Evolutionary conservation across 2,329 filamentous ascomycete genomes (phyloP).

Genomic region (Sporothrix mexicana): DNA sequence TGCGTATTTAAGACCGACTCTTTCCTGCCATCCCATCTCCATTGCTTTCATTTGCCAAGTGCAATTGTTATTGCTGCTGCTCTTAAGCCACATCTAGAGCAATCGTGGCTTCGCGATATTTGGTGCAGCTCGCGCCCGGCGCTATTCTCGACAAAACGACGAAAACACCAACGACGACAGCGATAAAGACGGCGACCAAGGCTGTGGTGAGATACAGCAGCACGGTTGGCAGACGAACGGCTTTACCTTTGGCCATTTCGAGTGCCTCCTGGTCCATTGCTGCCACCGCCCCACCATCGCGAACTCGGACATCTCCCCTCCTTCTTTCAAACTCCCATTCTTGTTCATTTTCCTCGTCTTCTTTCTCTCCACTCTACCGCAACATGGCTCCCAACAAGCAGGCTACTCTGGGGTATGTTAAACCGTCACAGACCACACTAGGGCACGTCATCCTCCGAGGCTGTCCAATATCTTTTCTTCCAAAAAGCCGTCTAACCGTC

Average conservation of each 20-base stretch:
- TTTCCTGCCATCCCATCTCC: not conserved
- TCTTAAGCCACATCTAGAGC: not conserved
- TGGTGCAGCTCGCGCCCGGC: conserved; percentile 31
- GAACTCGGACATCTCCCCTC: not conserved
- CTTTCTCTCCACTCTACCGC: not conserved
- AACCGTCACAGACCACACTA: conserved; percentile 73
- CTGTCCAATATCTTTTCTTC: not conserved
- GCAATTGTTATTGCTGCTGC: too few relatives aligned
- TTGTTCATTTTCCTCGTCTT: not conserved
- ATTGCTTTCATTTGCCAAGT: too few relatives aligned
- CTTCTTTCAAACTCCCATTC: not conserved
- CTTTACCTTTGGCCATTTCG: not conserved
- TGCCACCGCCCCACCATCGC: conserved; percentile 1
- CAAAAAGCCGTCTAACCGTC: conserved; percentile 33
- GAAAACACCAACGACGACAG: not conserved
- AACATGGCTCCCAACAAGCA: conserved; percentile 66
- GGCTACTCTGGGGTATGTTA: conserved; percentile 87
- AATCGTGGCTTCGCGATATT: conserved; percentile 35
- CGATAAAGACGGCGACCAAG: not conserved
- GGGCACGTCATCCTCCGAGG: conserved; percentile 60
- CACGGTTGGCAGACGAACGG: not conserved
- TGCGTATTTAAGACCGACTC: not conserved
- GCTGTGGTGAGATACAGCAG: not conserved
- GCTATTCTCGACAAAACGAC: conserved; percentile 7
- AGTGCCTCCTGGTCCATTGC: not conserved